Conservation (phyloP, 805 yeast genomes). For the Wickerhamiella dianesei region DNA sequence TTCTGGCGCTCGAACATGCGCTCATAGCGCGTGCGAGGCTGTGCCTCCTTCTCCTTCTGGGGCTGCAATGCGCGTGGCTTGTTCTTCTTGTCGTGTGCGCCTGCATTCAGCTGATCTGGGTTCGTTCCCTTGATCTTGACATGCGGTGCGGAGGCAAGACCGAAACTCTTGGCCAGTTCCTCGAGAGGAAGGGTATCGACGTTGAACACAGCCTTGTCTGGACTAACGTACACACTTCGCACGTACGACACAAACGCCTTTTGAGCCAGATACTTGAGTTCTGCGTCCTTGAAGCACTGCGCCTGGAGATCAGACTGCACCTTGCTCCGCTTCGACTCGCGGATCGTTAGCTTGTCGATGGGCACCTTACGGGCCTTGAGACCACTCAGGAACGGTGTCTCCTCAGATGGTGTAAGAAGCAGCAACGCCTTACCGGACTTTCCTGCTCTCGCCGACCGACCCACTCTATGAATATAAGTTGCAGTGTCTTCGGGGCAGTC, state of each 20-base stretch:
- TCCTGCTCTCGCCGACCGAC: constrained; percentile 81
- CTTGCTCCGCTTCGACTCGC: constrained; percentile 56
- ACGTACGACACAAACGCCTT: constrained; percentile 89
- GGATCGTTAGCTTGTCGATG: constrained; percentile 58
- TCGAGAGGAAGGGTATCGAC: constrained; percentile 67
- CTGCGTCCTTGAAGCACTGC: constrained; percentile 80
- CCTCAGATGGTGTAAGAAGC: constrained; percentile 75
- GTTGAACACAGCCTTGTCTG: constrained; percentile 75
- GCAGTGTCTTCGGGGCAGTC: constrained; percentile 87
- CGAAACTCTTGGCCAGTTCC: constrained; percentile 73
- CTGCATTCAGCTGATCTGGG: constrained; percentile 29
- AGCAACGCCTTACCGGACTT: constrained; percentile 69
- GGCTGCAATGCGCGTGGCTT: constrained; percentile 51
- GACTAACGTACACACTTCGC: constrained; percentile 71
- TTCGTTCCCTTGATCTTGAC: constrained; percentile 46
- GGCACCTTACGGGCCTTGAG: constrained; percentile 52
- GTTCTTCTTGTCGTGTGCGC: constrained; percentile 38
- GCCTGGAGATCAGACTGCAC: constrained; percentile 79
- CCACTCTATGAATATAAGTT: constrained; percentile 83
- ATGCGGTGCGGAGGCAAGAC: constrained; percentile 93
- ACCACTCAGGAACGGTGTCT: constrained; percentile 49
- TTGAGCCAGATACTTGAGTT: constrained; percentile 84
- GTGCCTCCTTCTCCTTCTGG: constrained; percentile 29
- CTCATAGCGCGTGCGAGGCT: constrained; percentile 77
- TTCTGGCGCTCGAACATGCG: constrained; percentile 91